Conservation (phyloP, 805 yeast species). For the Debaryomyces tyrocola region DNA sequence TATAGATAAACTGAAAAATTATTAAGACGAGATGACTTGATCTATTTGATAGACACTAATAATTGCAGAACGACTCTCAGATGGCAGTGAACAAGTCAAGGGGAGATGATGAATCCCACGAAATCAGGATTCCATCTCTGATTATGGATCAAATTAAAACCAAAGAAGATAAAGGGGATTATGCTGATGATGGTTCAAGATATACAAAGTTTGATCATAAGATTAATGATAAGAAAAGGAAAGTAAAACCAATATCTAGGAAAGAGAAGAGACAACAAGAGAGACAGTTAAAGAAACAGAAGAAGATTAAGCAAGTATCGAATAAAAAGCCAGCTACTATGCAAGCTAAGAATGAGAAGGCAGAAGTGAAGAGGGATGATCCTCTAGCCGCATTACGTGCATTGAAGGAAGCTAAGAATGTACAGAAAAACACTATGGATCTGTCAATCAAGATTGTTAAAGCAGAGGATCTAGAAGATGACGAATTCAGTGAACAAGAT, state of each 20-base stretch:
- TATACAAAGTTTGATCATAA: constrained; percentile 12
- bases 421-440: constrained; percentile 10
- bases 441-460: constrained; percentile 20
- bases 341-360: constrained; percentile 2
- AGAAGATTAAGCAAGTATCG: constrained; percentile 13
- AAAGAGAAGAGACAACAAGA: constrained; percentile 39
- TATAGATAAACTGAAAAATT: neutral
- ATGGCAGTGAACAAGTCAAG: constrained; percentile 2
- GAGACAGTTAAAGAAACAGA: constrained; percentile 31
- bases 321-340: constrained; percentile 1
- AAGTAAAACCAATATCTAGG: constrained; percentile 23
- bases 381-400: constrained; percentile 14
- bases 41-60: too few relatives aligned
- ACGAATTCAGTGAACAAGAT: constrained; percentile 24
- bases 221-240: constrained; percentile 18
- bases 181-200: constrained; percentile 35
- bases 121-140: constrained; percentile 56
- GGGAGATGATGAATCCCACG: constrained; percentile 28
- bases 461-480: constrained; percentile 31
- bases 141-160: constrained; percentile 50
- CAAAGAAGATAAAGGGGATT: constrained; percentile 44
- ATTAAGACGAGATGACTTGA: constrained; percentile 1
- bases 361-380: constrained; percentile 7
- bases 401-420: constrained; percentile 10
- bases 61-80: too few relatives aligned